Base-by-base conservation (phyloP, 2,329 filamentous ascomycete species). In the Blastomyces silverae region DNA sequence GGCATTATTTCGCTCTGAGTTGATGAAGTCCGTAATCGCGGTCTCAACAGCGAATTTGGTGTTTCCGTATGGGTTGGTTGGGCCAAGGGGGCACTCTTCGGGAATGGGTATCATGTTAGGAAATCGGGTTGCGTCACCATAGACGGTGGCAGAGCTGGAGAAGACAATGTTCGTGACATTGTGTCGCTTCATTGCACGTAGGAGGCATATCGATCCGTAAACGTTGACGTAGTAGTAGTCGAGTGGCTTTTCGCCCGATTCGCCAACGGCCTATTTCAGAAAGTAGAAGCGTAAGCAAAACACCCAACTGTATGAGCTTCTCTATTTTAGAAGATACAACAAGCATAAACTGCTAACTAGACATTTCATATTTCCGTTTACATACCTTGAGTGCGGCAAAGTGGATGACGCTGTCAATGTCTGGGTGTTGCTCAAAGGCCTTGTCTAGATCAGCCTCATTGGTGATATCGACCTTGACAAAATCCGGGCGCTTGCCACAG, bases 141-240 rank as follows among this genome's bases (percentile, higher is more conserved):
- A 99, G 44, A 99, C 94, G 71, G 95, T 99, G 44, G 94, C 94
- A 1, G 92, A 97, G 68, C 92, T 97, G 67, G 93, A 97, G 82
- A 99, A 99, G 79, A 99, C 94, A 73, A 99, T 94, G 83, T 96
- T 97, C 80, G 86, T 86, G 71, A 99, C 92, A 79, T 93, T 89
- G 83, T 97, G 87, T 78, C 87, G 88, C 75, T 86, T 84, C 92
- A 99, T 97, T 73, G 88, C 87, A 69, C 87, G 85, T 68, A 99
- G 85, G 59, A 99, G 89, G 71, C 87, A 84, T 73, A 99, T 88
- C 72, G 91, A 94, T 77, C 94, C 95, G 75, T 89, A 89, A 67
- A 97, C 94, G 77, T 99, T 99, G 82, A 96, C 90, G 72, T 89
- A 86, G 84, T 97, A 99, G 86, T 99, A 99, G 80, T 97, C 92